Percentiles rank a stretch among this genome's conserved stretches.
phyloP scores from a whole-genome alignment of 1,139 yeast species.

The Debaryomycetaceae sp. region DNA sequence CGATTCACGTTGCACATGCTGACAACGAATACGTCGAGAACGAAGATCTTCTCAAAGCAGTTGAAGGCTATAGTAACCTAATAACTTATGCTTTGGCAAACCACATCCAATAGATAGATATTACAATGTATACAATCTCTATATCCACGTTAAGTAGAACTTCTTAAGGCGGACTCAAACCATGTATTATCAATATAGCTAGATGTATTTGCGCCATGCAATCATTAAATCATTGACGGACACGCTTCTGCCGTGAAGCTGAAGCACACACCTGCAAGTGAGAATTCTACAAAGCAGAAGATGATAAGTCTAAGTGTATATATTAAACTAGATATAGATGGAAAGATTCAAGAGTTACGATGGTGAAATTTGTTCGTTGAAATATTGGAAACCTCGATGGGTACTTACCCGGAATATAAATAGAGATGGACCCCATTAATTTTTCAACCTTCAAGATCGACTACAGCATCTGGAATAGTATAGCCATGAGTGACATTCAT shows the following conservation, averaged over 20 bases:
- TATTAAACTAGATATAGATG: too few species aligned
- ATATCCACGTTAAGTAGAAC: constrained; percentile 46
- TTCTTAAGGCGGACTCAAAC: constrained; percentile 52
- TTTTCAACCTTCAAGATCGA: neutral
- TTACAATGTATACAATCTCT: constrained; percentile 48
- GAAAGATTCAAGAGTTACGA: too few species aligned
- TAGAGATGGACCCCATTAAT: neutral
- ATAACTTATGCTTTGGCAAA: constrained; percentile 15
- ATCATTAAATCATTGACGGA: constrained; percentile 8
- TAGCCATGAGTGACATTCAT: constrained; percentile 5
- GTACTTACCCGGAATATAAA: neutral
- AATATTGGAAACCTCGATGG: neutral
- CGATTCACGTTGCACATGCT: constrained; percentile 64
- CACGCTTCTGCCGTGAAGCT: constrained; percentile 2
- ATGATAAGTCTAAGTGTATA: too few species aligned
- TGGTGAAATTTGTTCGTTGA: neutral
- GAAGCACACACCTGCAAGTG: constrained; percentile 10
- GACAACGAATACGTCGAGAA: constrained; percentile 55
- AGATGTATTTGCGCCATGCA: constrained; percentile 16
- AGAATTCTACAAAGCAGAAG: neutral
- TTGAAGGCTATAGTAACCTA: constrained; percentile 54
- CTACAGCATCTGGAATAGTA: neutral
- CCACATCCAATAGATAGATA: neutral
- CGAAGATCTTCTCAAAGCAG: constrained; percentile 48
- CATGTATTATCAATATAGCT: constrained; percentile 42